Percentiles rank a stretch among this genome's conserved stretches.
phyloP scores from a whole-genome alignment of 257 asterid species.

The Lithospermum erythrorhizon region DNA sequence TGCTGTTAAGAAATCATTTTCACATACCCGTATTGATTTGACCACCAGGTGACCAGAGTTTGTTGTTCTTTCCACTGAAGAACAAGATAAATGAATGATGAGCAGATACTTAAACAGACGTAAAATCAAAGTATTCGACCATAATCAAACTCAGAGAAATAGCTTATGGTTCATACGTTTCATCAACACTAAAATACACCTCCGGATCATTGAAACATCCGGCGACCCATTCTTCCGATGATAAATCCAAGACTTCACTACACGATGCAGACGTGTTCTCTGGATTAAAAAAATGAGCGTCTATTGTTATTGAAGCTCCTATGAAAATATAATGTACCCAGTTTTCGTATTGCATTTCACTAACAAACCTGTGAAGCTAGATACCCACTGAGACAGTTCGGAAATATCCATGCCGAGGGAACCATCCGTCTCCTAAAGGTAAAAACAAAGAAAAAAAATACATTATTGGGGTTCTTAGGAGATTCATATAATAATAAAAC shows the following conservation, averaged over 20 bases:
- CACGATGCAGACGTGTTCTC: constrained; percentile 21
- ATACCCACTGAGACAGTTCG: constrained; percentile 31
- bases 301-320: background rate
- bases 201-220: constrained; percentile 59
- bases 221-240: constrained; percentile 78
- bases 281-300: background rate
- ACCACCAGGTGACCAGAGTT: constrained; percentile 41
- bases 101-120: background rate
- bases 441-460: background rate
- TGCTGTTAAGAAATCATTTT: background rate
- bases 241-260: constrained; percentile 47
- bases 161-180: constrained; percentile 37
- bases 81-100: background rate
- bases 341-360: constrained; percentile 2
- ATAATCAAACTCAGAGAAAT: background rate
- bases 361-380: constrained; percentile 35
- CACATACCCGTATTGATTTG: constrained; percentile 45
- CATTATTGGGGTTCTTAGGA: background rate
- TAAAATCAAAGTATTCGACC: background rate
- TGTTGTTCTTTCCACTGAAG: constrained; percentile 21
- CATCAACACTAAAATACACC: constrained; percentile 27
- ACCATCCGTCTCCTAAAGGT: constrained; percentile 24
- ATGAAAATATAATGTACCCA: background rate
- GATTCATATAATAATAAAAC: background rate
- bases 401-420: constrained; percentile 17